Evolutionary conservation across 768 basidiomycete genomes (phyloP).

Genomic region (Macrolepiota fuliginosa): DNA sequence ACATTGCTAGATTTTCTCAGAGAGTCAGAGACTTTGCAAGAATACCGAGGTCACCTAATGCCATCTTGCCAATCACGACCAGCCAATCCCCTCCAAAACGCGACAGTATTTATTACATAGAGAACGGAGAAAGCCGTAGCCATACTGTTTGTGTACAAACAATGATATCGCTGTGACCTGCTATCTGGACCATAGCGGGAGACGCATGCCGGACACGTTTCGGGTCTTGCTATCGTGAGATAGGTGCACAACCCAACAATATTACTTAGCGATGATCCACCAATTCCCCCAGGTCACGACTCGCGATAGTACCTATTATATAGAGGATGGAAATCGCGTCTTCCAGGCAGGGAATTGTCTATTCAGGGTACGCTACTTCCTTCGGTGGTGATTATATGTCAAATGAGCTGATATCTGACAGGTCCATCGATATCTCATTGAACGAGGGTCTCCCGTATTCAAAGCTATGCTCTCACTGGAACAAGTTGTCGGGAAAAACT

Average conservation of each 20-base stretch:
- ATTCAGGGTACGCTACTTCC: not conserved
- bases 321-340: not conserved
- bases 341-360: not conserved
- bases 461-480: not conserved
- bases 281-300: no score
- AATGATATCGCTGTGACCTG: not conserved
- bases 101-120: not conserved
- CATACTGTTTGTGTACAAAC: not conserved
- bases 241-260: no score
- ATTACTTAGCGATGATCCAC: no score
- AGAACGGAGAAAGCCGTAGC: not conserved
- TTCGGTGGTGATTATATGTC: not conserved
- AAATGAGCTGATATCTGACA: not conserved
- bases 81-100: not conserved
- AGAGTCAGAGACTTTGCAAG: constrained; percentile 27
- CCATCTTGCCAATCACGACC: no score
- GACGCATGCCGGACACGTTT: no score
- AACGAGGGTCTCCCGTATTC: not conserved
- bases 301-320: not conserved
- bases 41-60: no score
- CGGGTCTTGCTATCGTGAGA: no score
- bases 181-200: no score
- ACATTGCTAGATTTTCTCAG: constrained; percentile 23
- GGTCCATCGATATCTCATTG: constrained; percentile 2
- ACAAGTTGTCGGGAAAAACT: not conserved